These are phyloP conservation scores for Rhipidocladum racemiflorum DNA, from an alignment of 176 grass and related monocot genomes.

Conservation along the genomic window DNA sequence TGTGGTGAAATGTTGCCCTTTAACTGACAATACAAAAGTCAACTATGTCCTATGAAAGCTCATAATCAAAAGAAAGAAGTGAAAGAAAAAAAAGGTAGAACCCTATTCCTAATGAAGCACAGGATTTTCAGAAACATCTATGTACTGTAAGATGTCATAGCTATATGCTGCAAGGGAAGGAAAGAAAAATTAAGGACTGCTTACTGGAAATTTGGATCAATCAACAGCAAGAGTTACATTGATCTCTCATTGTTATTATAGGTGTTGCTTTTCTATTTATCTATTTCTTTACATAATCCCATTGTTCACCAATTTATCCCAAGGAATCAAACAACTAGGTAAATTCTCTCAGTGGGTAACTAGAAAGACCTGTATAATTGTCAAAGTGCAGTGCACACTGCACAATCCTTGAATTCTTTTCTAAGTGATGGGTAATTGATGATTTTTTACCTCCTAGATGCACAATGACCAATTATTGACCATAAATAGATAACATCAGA, in stretches of 20 bases:
- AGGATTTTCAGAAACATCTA: conserved; percentile 3
- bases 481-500: conserved; percentile 15
- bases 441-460: conserved; percentile 1
- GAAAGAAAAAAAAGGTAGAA: not conserved
- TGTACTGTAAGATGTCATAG: not conserved
- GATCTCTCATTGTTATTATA: not conserved
- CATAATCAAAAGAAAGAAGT: conserved; percentile 15
- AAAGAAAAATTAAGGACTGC: conserved; percentile 6
- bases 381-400: not conserved
- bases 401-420: not conserved
- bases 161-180: not conserved
- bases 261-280: not conserved
- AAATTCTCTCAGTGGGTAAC: conserved; percentile 10
- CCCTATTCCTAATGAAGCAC: conserved; percentile 13
- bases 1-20: not conserved
- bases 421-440: conserved; percentile 10
- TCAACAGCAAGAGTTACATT: not conserved
- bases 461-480: not conserved
- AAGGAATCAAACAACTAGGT: conserved; percentile 18
- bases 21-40: not conserved
- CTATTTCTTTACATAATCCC: not conserved
- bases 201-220: conserved; percentile 17
- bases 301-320: not conserved
- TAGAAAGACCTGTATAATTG: conserved; percentile 12
- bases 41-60: not conserved